Percentiles rank a stretch among this genome's conserved stretches.
Conservation (phyloP, 371 early-diverging fungal genomes). For the Mucor lusitanicus region DNA sequence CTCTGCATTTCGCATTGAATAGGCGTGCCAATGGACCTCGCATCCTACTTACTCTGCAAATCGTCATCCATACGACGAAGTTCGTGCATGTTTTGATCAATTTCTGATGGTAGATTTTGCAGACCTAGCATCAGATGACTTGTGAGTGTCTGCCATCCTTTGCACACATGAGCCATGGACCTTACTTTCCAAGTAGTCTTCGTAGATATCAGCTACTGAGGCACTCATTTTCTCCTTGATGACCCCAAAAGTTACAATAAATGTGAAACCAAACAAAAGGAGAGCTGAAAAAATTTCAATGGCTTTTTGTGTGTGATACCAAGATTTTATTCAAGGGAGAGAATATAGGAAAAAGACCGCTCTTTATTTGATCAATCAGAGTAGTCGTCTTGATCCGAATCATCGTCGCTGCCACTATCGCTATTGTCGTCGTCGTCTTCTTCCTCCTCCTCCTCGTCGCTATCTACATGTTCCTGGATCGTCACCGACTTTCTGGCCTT, state of each 20-base stretch:
- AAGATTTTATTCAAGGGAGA: background rate
- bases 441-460: background rate
- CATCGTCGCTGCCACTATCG: background rate
- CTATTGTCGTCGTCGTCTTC: too few species aligned
- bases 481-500: constrained; percentile 16
- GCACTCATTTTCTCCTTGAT: constrained; percentile 18
- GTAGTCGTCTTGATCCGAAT: background rate
- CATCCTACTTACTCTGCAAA: constrained; percentile 27
- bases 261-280: background rate
- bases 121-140: constrained; percentile 21
- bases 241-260: background rate
- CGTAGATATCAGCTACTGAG: constrained; percentile 36
- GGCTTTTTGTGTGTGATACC: background rate
- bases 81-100: constrained; percentile 45
- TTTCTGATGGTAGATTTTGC: constrained; percentile 39
- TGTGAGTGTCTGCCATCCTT: background rate
- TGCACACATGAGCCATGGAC: background rate
- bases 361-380: background rate
- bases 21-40: background rate
- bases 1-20: background rate
- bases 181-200: constrained; percentile 41
- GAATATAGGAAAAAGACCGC: constrained; percentile 1
- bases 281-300: background rate
- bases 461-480: constrained; percentile 5
- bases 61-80: constrained; percentile 42